A percentile compares a stretch with the other conserved stretches of the same genome.
Conservation (phyloP, 257 asterid genomes). For the Ophiorrhiza pumila region DNA sequence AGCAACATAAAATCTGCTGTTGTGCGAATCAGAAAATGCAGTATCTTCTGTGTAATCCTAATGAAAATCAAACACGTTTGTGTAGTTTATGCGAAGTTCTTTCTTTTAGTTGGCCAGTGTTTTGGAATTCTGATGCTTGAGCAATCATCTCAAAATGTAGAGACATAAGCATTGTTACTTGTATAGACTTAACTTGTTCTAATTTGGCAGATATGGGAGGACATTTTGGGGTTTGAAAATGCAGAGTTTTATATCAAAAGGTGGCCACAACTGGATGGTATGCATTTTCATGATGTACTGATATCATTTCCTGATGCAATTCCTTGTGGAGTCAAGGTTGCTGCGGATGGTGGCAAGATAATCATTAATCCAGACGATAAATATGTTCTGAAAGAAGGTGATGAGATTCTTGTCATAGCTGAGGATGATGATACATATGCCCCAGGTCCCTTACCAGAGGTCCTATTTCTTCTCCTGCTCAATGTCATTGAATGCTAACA, state of each 20-base stretch:
- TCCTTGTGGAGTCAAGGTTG: constrained; percentile 92
- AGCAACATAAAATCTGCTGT: no score
- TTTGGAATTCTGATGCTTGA: constrained; percentile 3
- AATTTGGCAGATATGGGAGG: constrained; percentile 90
- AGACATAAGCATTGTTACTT: constrained; percentile 7
- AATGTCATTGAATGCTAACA: neutral
- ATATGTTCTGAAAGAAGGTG: constrained; percentile 80
- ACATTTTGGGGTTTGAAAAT: constrained; percentile 94
- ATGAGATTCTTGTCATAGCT: constrained; percentile 92
- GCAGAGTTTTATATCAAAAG: constrained; percentile 92
- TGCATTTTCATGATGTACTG: constrained; percentile 66
- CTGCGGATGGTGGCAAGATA: constrained; percentile 79
- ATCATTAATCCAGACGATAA: constrained; percentile 83
- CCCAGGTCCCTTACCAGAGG: constrained; percentile 88
- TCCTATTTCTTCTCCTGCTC: constrained; percentile 30
- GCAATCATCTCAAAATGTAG: neutral
- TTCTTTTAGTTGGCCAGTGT: neutral
- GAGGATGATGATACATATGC: constrained; percentile 98
- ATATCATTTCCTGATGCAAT: constrained; percentile 86
- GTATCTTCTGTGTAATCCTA: neutral
- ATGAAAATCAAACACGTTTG: neutral
- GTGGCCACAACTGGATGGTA: constrained; percentile 87
- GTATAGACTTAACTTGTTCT: constrained; percentile 5
- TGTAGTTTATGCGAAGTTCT: neutral
- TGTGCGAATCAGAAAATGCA: neutral